Base-by-base conservation (phyloP, 345 rosid genomes). In the Lagerstroemia speciosa region DNA sequence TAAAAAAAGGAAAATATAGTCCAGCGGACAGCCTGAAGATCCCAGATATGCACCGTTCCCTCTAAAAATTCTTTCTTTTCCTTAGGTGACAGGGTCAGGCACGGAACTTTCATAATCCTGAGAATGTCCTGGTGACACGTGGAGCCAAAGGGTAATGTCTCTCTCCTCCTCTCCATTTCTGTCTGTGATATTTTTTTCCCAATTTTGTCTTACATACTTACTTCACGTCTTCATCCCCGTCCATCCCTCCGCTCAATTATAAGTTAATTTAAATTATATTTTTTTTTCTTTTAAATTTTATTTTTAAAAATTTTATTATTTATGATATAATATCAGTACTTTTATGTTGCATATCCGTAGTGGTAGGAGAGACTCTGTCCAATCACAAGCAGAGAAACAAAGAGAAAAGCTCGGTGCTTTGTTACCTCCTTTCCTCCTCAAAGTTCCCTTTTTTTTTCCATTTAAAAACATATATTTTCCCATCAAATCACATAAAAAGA, bases 81-180 rank as follows among this genome's bases (percentile, higher is more conserved):
- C 29, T 0, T 26, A 6, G 33, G 63, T 12, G 63, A 58, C 63
- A 29, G 3, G 19, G 14, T 58, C 63, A 58, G 14, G 33, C 34
- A 58, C 63, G 33, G 33, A 30, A 27, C 34, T 58, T 58, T 58
- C 63, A 58, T 58, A 30, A 58, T 27, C 34, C 34, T 58, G 63
- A 34, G 33, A 30, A 27, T 58, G 63, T 30, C 34, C 29, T 3
- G 7, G 15, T 30, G 63, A 26, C 34, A 58, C 63, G 63, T 58
- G 63, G 32, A 12, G 63, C 6, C 20, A 29, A 58, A 58, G 63
- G 63, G 63, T 29, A 11, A 8, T 20, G 29, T 27, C 33, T 58
- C 63, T 58, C 34, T 30, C 31, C 8, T 1, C 14, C 34, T 29
- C 34, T 29, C 33, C 9, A 1, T 58, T 20, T 58, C 34, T 53